Conservation (phyloP, 257 asterid genomes). For the Knoxia roxburghii region DNA sequence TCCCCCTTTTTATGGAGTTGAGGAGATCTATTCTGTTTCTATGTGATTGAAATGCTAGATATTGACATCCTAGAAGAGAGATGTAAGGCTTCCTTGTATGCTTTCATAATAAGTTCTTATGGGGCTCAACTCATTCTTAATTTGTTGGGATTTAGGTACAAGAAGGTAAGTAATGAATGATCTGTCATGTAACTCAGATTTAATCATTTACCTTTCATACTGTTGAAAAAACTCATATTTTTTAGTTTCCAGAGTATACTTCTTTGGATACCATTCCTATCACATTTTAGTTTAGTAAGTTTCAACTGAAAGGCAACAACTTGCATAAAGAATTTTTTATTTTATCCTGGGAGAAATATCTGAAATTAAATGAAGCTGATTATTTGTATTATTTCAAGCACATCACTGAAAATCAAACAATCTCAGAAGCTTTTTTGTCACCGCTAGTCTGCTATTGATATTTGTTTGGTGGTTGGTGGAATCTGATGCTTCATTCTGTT, state of each 20-base stretch:
- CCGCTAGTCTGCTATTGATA: background rate
- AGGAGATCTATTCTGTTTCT: background rate
- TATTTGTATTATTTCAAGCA: background rate
- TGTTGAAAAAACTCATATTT: background rate
- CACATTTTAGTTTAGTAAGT: background rate
- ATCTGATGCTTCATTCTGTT: slow-evolving; percentile 25
- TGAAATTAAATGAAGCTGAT: background rate
- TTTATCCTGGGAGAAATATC: background rate
- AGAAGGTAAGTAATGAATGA: background rate
- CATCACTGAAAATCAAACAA: background rate
- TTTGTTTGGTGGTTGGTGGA: background rate
- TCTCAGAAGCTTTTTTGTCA: slow-evolving; percentile 4
- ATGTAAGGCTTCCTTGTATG: background rate
- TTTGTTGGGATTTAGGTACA: background rate
- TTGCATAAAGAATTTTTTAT: background rate
- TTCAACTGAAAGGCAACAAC: background rate
- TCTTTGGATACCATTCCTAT: background rate
- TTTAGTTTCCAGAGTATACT: background rate
- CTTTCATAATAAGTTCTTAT: background rate
- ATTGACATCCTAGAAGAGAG: background rate
- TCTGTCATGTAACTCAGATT: background rate
- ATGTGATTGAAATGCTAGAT: background rate
- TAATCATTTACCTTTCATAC: too few species aligned
- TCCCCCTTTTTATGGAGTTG: background rate
- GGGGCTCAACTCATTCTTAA: background rate